Percentiles rank a stretch among this genome's conserved stretches.
phyloP scores from a whole-genome alignment of 352 stramenopile genomes.

The Globisporangium splendens region DNA sequence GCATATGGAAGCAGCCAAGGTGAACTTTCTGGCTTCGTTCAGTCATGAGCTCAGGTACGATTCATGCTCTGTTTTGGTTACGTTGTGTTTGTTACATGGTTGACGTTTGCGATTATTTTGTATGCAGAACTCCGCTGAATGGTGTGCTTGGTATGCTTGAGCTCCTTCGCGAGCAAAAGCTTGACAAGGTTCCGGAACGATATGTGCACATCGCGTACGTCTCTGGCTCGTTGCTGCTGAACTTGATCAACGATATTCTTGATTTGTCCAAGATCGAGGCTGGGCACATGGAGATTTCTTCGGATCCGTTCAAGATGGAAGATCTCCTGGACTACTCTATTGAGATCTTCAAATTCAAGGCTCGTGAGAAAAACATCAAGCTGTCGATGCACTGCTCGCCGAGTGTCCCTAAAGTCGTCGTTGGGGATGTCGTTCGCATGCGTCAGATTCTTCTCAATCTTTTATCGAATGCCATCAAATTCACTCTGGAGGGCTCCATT shows the following conservation, averaged over 20 bases:
- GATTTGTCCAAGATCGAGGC: slow-evolving; percentile 91
- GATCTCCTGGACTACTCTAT: slow-evolving; percentile 71
- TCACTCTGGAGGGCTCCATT: slow-evolving; percentile 69
- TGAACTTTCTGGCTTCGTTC: slow-evolving; percentile 69
- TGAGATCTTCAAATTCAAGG: slow-evolving; percentile 84
- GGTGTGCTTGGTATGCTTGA: slow-evolving; percentile 78
- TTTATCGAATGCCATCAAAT: slow-evolving; percentile 78
- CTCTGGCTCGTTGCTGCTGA: slow-evolving; percentile 59
- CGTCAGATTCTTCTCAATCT: slow-evolving; percentile 75
- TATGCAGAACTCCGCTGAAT: slow-evolving; percentile 60
- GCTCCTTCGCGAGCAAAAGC: slow-evolving; percentile 55
- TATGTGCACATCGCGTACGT: slow-evolving; percentile 75
- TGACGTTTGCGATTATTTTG: background rate
- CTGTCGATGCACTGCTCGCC: slow-evolving; percentile 57
- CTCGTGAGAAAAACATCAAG: slow-evolving; percentile 77
- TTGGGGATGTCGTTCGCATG: slow-evolving; percentile 62
- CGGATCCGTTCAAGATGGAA: slow-evolving; percentile 74
- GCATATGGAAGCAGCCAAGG: slow-evolving; percentile 62
- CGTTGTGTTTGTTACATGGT: background rate
- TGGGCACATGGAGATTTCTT: slow-evolving; percentile 77
- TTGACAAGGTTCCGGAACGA: slow-evolving; percentile 54
- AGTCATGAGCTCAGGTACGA: slow-evolving; percentile 48
- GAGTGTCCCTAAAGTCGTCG: slow-evolving; percentile 48
- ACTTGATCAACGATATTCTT: slow-evolving; percentile 85
- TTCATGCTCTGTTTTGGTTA: background rate